These are phyloP conservation scores for Hepatocystis sp. DNA, from an alignment of 169 alveolate genomes.

Conservation along the genomic window DNA sequence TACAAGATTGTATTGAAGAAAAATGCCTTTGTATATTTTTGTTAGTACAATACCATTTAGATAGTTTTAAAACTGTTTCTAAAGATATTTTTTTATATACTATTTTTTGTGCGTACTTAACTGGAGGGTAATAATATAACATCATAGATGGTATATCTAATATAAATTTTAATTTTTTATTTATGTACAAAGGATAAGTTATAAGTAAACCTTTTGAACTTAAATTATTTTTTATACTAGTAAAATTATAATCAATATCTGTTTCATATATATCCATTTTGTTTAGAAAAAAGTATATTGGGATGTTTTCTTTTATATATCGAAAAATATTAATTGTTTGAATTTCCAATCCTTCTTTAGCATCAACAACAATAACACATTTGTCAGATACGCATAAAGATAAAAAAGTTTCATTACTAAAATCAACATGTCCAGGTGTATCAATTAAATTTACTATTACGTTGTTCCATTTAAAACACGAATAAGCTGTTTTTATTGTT, in stretches of 20 bases:
- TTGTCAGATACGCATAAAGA: constrained; percentile 92
- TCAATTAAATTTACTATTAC: constrained; percentile 89
- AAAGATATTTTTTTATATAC: constrained; percentile 6
- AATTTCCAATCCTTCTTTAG: constrained; percentile 90
- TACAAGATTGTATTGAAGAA: constrained; percentile 4
- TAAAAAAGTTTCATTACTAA: constrained; percentile 92
- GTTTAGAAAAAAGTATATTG: constrained; percentile 90
- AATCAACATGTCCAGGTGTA: constrained; percentile 95
- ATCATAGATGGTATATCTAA: constrained; percentile 70
- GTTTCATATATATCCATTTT: constrained; percentile 88
- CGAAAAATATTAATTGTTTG: constrained; percentile 90
- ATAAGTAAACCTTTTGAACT: constrained; percentile 52
- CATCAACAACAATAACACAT: constrained; percentile 92
- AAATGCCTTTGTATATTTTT: constrained; percentile 34
- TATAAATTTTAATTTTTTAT: constrained; percentile 50
- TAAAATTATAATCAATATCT: constrained; percentile 50
- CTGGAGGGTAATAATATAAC: constrained; percentile 57
- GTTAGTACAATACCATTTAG: not conserved
- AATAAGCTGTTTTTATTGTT: constrained; percentile 93
- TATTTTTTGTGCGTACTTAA: constrained; percentile 47
- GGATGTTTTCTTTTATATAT: constrained; percentile 88
- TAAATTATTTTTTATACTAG: constrained; percentile 30
- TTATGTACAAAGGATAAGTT: constrained; percentile 57
- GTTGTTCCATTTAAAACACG: constrained; percentile 89
- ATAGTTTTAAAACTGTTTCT: constrained; percentile 4